These are phyloP conservation scores for Xylaria acuta DNA, from an alignment of 495 filamentous ascomycete genomes.

Conservation along the genomic window DNA sequence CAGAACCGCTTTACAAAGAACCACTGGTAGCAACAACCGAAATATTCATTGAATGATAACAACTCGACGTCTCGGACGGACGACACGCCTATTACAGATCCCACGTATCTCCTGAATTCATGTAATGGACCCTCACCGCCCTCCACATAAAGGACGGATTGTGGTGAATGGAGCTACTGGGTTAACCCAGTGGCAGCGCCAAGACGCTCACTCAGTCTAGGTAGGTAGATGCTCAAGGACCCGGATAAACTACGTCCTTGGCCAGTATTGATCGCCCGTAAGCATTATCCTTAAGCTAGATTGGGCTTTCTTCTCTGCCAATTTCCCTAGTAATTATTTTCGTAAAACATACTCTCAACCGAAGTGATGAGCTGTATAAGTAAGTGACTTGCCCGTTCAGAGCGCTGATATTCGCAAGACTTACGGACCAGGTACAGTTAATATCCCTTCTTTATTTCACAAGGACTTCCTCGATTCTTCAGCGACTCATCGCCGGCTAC, in stretches of 20 bases:
- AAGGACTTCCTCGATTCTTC: background rate
- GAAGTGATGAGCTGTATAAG: background rate
- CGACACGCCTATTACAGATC: background rate
- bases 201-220: background rate
- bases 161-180: background rate
- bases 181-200: background rate
- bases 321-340: background rate
- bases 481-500: background rate
- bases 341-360: background rate
- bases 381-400: background rate
- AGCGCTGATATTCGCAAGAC: background rate
- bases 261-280: background rate
- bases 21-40: background rate
- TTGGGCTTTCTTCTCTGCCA: background rate
- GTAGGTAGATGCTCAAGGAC: background rate
- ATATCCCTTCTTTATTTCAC: background rate
- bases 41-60: background rate
- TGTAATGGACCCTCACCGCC: constrained; percentile 5
- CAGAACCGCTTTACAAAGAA: background rate
- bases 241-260: constrained; percentile 4
- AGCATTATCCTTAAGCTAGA: background rate
- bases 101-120: background rate
- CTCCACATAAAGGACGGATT: background rate
- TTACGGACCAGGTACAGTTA: background rate
- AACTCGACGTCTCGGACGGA: background rate